A percentile compares a stretch with the other conserved stretches of the same genome.
Evolutionary conservation across 176 grass and related monocot species (phyloP).

Genomic region (Oryza officinalis): DNA sequence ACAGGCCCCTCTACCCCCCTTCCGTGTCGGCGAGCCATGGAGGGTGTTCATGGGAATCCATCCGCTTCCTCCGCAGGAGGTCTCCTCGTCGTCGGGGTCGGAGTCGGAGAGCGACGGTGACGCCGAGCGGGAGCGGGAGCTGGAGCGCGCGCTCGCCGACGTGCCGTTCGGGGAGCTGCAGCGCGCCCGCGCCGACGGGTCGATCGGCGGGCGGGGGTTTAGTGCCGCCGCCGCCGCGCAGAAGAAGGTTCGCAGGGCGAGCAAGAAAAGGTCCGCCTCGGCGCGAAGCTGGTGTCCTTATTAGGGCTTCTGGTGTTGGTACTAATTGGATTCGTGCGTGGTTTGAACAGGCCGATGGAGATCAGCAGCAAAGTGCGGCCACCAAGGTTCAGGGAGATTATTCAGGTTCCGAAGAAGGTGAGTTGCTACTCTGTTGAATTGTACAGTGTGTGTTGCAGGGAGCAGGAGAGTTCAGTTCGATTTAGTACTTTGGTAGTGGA

Average conservation of each 20-base stretch:
- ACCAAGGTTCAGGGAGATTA: constrained; percentile 68
- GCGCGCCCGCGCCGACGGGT: constrained; percentile 73
- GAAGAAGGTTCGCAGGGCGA: constrained; percentile 64
- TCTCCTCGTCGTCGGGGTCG: constrained; percentile 31
- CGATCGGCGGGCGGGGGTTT: constrained; percentile 29
- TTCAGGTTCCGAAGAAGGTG: constrained; percentile 90
- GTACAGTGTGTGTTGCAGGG: background rate
- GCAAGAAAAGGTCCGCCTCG: constrained; percentile 73
- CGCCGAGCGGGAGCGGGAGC: constrained; percentile 45
- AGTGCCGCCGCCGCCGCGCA: constrained; percentile 14
- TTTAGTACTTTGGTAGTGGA: background rate
- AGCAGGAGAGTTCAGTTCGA: background rate
- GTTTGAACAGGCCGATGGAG: constrained; percentile 79
- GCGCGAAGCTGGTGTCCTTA: background rate
- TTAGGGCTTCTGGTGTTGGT: background rate
- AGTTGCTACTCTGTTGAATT: background rate
- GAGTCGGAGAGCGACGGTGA: constrained; percentile 42
- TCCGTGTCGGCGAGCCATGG: background rate
- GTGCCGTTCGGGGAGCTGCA: constrained; percentile 81
- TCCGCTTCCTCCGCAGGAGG: constrained; percentile 24
- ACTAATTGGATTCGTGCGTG: constrained; percentile 7
- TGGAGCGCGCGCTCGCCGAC: constrained; percentile 76
- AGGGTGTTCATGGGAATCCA: background rate
- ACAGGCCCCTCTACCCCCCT: background rate
- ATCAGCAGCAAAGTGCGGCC: constrained; percentile 77